Evolutionary conservation across 768 basidiomycete species (phyloP), one percentile per base, ranked within the genome.

Genomic region (Agaricus subrufescens): DNA sequence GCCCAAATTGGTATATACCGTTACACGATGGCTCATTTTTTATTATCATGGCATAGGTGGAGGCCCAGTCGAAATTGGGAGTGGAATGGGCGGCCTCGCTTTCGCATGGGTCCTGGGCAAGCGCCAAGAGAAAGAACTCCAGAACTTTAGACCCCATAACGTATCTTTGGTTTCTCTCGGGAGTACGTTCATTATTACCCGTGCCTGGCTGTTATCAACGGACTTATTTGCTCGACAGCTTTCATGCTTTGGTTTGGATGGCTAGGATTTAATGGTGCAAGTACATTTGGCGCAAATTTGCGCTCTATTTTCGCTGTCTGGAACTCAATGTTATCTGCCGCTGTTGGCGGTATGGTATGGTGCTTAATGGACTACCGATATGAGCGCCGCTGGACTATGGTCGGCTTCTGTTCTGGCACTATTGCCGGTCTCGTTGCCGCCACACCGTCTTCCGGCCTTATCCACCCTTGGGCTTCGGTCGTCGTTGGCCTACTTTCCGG

Each of bases 351-450:
- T 19, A 77, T 91, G 58, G 83, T 87, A 37, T 94, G 93, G 91
- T 90, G 86, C 63, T 68, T 86, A 52, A 76, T 90, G 54, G 91
- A 94, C 72, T 94, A 79, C 67, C 76, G 91, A 34, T 74, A 89
- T 54, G 89, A 92, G 68, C 75, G 84, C 52, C 89, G 91, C 69
- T 93, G 83, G 78, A 90, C 82, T 31, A 93, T 93, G 81, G 91
- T 96, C 61, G 91, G 92, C 30, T 89, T 97, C 69, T 96, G 94
- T 71, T 91, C 79, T n/a, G 94, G 94, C 25, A 91, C 91, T 19
- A 89, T 96, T 59, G 87, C 91, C 25, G 93, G 91, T 44, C 79
- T 92, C 47, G 92, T 94, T 50, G 90, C 89, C 37, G 91, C 91
- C 44, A 95, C 93, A 12, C 94, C 94, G 9, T 86, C 90, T 9